Evolutionary conservation across 2,329 filamentous ascomycete species (phyloP).

Genomic region (Calonectria hawksworthii): DNA sequence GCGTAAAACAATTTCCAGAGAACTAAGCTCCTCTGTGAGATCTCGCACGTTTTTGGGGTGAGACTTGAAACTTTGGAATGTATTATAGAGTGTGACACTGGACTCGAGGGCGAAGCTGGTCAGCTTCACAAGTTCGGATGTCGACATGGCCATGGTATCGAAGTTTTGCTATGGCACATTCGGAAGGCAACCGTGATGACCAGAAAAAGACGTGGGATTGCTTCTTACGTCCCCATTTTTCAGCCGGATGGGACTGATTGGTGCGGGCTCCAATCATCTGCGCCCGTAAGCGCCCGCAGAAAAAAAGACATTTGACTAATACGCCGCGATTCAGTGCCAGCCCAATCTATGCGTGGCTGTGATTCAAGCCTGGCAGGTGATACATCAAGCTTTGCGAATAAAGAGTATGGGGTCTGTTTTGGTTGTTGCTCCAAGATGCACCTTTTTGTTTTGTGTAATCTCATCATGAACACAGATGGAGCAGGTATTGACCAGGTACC

Average conservation of each 20-base stretch:
- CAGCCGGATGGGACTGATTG: not conserved
- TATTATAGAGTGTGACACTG: constrained; percentile 54
- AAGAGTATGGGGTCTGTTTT: too few relatives aligned
- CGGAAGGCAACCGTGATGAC: not conserved
- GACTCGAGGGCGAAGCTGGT: constrained; percentile 56
- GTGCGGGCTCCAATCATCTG: constrained; percentile 1
- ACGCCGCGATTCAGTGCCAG: too few relatives aligned
- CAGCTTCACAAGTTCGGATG: constrained; percentile 34
- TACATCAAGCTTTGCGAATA: too few relatives aligned
- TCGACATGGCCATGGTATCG: not conserved
- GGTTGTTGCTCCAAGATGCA: too few relatives aligned
- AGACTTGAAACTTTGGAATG: constrained; percentile 52
- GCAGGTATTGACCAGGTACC: too few relatives aligned
- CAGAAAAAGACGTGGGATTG: not conserved
- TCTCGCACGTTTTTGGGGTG: constrained; percentile 52
- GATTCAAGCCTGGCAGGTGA: too few relatives aligned
- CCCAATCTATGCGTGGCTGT: too few relatives aligned
- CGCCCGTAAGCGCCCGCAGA: not conserved
- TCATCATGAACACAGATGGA: too few relatives aligned
- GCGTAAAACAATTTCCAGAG: constrained; percentile 54
- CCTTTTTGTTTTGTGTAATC: too few relatives aligned
- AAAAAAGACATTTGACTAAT: too few relatives aligned
- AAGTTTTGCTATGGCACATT: too few relatives aligned
- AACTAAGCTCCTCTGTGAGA: constrained; percentile 55
- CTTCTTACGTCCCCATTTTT: not conserved